Base-by-base conservation (phyloP, 2,329 filamentous ascomycete species). In the Colletotrichum higginsianum region DNA sequence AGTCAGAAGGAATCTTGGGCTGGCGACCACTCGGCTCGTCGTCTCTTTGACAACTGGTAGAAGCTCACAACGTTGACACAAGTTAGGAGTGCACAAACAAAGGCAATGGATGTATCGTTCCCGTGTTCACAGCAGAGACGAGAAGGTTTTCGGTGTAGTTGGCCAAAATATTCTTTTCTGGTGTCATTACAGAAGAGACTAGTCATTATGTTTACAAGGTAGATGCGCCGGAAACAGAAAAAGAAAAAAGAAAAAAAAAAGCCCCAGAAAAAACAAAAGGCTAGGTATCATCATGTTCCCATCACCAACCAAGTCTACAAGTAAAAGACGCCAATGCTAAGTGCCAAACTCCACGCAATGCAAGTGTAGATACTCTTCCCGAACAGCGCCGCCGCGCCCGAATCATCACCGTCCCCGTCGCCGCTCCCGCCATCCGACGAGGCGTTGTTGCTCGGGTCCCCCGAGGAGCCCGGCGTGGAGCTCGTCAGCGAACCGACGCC, bases 311-410 rank as follows among this genome's bases (percentile, higher is more conserved):
- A 4, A 62, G 40, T 60, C 46, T 68, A 71, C 30, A 60, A 60
- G 47, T 55, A 60, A 23, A 68, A 47, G 18, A 58, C 52, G 38
- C 68, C 68, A 7, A 68, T 49, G 61, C 57, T 60, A 42, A 68
- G 55, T 55, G 46, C 65, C 53, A 71, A 71, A 71, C 68, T 71
- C 65, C 65, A 71, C 23, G 68, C 53, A 68, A 71, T 71, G 68
- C 68, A 71, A 58, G 50, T 66, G 26, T 58, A 44, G 49, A 71
- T 40, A 35, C 38, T 38, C 2, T 47, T 58, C 12, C 53, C 38
- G 18, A 40, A 38, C 40, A 52, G 16, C 38, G 26, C 47, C 4
- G n/a, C 38, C 12, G 65, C 68, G 30, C 65, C 58, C 7, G 61
- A 63, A 18, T 55, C 61, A 26, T 30, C 26, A 30, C 26, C 26